Percentiles rank a stretch among this genome's conserved stretches.
Conservation (phyloP, 2,329 filamentous ascomycete genomes). For the Exserohilum rostratum region DNA sequence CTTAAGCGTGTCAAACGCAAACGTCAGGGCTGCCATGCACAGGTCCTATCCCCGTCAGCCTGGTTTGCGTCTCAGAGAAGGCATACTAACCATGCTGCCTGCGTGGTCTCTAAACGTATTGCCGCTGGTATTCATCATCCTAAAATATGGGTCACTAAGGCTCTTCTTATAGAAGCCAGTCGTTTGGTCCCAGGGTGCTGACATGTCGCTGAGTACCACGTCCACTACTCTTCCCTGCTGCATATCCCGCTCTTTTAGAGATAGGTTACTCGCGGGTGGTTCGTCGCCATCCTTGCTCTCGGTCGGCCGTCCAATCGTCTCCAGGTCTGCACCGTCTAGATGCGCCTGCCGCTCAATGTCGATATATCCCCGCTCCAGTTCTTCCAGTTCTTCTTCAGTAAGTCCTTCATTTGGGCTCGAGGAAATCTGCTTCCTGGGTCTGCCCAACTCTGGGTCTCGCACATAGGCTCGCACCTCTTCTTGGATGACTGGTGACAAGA, state of each 20-base stretch:
- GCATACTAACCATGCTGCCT: constrained; percentile 83
- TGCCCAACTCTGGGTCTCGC: constrained; percentile 64
- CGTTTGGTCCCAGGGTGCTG: constrained; percentile 88
- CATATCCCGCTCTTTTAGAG: constrained; percentile 44
- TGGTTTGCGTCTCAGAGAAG: neutral
- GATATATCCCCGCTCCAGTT: constrained; percentile 64
- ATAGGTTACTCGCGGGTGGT: constrained; percentile 32
- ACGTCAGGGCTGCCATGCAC: constrained; percentile 81
- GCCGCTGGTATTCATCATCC: constrained; percentile 99
- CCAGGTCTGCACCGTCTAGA: constrained; percentile 35
- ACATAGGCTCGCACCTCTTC: constrained; percentile 79
- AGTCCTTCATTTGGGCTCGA: constrained; percentile 33
- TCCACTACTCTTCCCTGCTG: constrained; percentile 71
- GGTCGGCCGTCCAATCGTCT: constrained; percentile 20
- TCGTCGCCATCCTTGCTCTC: constrained; percentile 28
- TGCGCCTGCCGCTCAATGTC: constrained; percentile 65
- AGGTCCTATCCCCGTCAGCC: constrained; percentile 70
- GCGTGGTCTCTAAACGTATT: constrained; percentile 85
- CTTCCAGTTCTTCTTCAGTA: constrained; percentile 50
- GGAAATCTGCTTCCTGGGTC: constrained; percentile 49
- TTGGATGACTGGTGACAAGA: constrained; percentile 77
- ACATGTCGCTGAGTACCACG: constrained; percentile 98
- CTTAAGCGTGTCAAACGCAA: constrained; percentile 82
- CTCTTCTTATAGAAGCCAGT: constrained; percentile 81
- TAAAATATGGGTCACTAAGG: constrained; percentile 93